These are phyloP conservation scores for Ramichloridium luteum DNA, from an alignment of 2,329 filamentous ascomycete genomes.

Conservation along the genomic window DNA sequence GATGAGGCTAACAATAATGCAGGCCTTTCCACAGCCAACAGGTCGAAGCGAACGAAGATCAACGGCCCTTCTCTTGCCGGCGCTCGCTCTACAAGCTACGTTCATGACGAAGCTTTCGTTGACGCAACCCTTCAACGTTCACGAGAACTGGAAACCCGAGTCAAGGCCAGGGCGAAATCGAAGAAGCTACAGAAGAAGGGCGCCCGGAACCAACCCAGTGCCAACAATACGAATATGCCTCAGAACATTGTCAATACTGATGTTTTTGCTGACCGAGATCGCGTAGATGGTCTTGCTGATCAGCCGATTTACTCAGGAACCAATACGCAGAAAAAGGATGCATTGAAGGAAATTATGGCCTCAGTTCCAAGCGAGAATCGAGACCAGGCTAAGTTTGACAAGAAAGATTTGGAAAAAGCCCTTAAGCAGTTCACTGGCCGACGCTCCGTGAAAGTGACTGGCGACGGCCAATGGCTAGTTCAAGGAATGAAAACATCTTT, in stretches of 20 bases:
- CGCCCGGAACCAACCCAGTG: conserved; percentile 1
- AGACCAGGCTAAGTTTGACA: conserved; percentile 26
- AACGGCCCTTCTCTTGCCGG: too few species aligned
- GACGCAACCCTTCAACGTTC: conserved; percentile 6
- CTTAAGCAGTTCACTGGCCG: conserved; percentile 31
- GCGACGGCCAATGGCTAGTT: conserved; percentile 31
- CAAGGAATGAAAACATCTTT: conserved; percentile 38
- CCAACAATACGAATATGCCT: conserved; percentile 11
- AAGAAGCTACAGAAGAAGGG: conserved; percentile 5
- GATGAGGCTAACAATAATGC: conserved; percentile 5
- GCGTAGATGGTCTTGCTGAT: conserved; percentile 6
- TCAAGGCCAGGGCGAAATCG: conserved; percentile 5
- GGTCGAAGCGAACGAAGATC: conserved; percentile 5
- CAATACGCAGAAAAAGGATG: conserved; percentile 21
- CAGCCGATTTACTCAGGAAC: conserved; percentile 14
- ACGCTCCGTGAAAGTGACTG: too few species aligned
- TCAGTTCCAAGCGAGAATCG: conserved; percentile 27
- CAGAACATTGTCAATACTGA: conserved; percentile 11
- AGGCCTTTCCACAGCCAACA: too few species aligned
- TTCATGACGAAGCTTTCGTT: too few species aligned
- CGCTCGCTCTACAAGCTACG: too few species aligned
- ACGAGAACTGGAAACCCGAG: conserved; percentile 5
- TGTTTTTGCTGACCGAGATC: conserved; percentile 16
- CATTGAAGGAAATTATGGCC: conserved; percentile 30
- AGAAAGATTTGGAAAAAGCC: conserved; percentile 26